Evolutionary conservation across 2,329 filamentous ascomycete genomes (phyloP).

Genomic region (Cladosporium colombiae): DNA sequence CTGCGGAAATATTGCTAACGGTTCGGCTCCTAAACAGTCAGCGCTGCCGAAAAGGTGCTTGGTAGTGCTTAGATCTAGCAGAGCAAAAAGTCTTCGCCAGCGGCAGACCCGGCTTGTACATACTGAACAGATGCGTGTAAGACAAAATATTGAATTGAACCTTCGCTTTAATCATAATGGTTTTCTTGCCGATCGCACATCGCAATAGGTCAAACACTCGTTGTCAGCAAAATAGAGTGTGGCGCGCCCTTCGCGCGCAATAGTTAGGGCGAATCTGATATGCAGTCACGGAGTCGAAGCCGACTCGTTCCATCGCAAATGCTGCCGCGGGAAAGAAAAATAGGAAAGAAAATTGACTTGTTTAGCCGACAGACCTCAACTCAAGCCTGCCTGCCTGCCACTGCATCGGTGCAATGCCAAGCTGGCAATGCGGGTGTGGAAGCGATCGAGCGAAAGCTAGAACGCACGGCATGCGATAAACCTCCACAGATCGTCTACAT

Average conservation of each 20-base stretch:
- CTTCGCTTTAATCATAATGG: not conserved
- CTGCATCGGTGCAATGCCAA: not conserved
- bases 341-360: not conserved
- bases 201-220: not conserved
- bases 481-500: not conserved
- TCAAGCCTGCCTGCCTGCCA: no score
- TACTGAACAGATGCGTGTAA: not conserved
- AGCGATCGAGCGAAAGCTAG: not conserved
- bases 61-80: slow-evolving; percentile 14
- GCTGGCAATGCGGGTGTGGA: not conserved
- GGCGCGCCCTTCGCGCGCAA: not conserved
- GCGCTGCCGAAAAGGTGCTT: slow-evolving; percentile 19
- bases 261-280: not conserved
- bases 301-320: not conserved
- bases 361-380: not conserved
- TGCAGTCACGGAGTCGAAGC: not conserved
- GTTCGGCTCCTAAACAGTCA: not conserved
- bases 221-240: not conserved
- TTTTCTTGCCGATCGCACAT: not conserved
- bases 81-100: not conserved
- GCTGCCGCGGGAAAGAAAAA: not conserved
- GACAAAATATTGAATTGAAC: not conserved
- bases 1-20: not conserved
- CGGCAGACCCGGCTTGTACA: not conserved
- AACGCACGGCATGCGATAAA: not conserved